Conservation (phyloP, 164 flowering plant genomes). For the Liquidambar formosana region DNA sequence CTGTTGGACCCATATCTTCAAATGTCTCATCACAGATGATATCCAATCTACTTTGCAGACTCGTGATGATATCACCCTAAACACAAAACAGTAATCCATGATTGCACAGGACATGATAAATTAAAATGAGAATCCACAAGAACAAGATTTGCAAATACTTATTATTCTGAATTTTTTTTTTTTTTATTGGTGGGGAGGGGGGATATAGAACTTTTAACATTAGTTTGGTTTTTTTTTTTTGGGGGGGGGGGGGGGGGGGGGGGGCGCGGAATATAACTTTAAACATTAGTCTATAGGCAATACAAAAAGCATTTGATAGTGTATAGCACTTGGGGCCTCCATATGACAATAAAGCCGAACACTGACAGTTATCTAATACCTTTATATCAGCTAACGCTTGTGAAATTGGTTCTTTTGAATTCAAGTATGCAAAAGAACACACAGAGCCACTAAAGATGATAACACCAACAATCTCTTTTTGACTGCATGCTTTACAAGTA, state of each 20-base stretch:
- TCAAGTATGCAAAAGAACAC: conserved; percentile 69
- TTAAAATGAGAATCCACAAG: neutral
- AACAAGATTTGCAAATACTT: neutral
- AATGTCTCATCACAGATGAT: conserved; percentile 78
- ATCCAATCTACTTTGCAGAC: conserved; percentile 80
- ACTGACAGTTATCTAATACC: conserved; percentile 37
- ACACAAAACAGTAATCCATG: conserved; percentile 12
- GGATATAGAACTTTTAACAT: too few species aligned
- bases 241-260: too few species aligned
- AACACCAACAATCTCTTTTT: conserved; percentile 65
- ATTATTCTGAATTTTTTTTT: neutral
- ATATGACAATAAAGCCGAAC: neutral
- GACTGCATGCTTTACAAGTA: conserved; percentile 60
- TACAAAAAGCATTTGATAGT: too few species aligned
- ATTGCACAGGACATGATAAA: neutral
- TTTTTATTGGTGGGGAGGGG: too few species aligned
- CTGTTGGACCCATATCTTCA: conserved; percentile 31
- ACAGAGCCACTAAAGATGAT: conserved; percentile 59
- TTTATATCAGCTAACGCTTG: conserved; percentile 82
- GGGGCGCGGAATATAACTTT: too few species aligned
- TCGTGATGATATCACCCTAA: conserved; percentile 74
- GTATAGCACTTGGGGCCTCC: too few species aligned
- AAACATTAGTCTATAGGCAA: too few species aligned
- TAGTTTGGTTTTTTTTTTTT: too few species aligned
- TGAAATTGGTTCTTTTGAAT: conserved; percentile 70